A percentile compares a stretch with the other conserved stretches of the same genome.
Conservation (phyloP, 805 yeast species). For the Nakazawaea anatomiae region DNA sequence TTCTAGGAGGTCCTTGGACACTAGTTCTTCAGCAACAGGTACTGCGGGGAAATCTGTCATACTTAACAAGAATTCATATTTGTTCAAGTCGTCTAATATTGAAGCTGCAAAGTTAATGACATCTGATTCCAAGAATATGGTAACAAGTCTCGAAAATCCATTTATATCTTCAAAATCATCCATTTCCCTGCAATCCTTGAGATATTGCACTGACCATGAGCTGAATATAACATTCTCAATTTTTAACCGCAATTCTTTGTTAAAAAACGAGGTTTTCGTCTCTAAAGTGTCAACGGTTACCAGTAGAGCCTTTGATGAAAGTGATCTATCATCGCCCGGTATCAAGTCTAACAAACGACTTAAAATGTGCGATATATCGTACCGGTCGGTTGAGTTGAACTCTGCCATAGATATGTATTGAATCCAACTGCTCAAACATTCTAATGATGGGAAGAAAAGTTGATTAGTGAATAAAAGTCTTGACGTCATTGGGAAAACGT, state of each 20-base stretch:
- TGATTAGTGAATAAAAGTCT: constrained; percentile 14
- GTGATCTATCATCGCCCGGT: constrained; percentile 5
- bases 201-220: constrained; percentile 38
- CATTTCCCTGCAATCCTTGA: constrained; percentile 25
- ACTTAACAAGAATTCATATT: constrained; percentile 42
- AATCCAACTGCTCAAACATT: constrained; percentile 29
- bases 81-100: constrained; percentile 30
- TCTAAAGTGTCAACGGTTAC: constrained; percentile 41
- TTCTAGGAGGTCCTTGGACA: constrained; percentile 49
- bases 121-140: constrained; percentile 42
- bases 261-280: constrained; percentile 35
- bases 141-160: constrained; percentile 38
- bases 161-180: constrained; percentile 31
- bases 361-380: constrained; percentile 18
- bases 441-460: constrained; percentile 13
- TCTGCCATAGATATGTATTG: constrained; percentile 32
- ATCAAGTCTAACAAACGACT: constrained; percentile 15
- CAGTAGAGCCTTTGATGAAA: constrained; percentile 22
- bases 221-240: constrained; percentile 32
- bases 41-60: constrained; percentile 51
- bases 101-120: constrained; percentile 34
- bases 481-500: constrained; percentile 26
- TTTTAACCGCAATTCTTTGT: constrained; percentile 22
- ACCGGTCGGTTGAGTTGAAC: constrained; percentile 22
- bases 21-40: constrained; percentile 55